Evolutionary conservation across 179 eudicot species (phyloP).

Genomic region (Vitellaria paradoxa): DNA sequence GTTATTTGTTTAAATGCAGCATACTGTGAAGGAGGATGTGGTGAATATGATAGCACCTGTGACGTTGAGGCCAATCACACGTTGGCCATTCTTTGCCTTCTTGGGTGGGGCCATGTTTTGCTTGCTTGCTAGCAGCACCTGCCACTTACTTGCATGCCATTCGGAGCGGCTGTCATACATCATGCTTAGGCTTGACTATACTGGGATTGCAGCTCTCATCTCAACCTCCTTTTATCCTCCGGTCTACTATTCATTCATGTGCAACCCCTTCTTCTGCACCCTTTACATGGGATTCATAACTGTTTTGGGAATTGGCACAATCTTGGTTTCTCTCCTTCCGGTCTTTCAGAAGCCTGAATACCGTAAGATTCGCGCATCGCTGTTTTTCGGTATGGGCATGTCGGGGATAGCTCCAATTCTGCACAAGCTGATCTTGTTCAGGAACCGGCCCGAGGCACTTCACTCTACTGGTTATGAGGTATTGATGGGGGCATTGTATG

Average conservation of each 20-base stretch:
- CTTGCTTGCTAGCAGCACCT: slow-evolving; percentile 78
- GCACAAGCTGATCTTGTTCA: slow-evolving; percentile 70
- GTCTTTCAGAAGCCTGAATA: slow-evolving; percentile 72
- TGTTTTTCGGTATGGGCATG: slow-evolving; percentile 83
- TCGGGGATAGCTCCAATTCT: slow-evolving; percentile 72
- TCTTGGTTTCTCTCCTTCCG: slow-evolving; percentile 72
- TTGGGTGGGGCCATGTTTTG: slow-evolving; percentile 98
- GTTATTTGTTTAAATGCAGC: slow-evolving; percentile 43
- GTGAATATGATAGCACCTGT: slow-evolving; percentile 71
- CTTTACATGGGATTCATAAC: slow-evolving; percentile 89
- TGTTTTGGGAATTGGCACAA: slow-evolving; percentile 55
- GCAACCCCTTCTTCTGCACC: slow-evolving; percentile 81
- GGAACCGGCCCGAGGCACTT: slow-evolving; percentile 80
- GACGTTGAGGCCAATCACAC: slow-evolving; percentile 65
- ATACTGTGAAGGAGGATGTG: slow-evolving; percentile 59
- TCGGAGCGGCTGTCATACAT: slow-evolving; percentile 75
- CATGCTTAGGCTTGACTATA: slow-evolving; percentile 88
- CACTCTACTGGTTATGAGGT: slow-evolving; percentile 86
- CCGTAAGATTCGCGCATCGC: slow-evolving; percentile 54
- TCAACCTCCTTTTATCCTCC: slow-evolving; percentile 95
- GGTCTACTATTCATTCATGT: slow-evolving; percentile 98
- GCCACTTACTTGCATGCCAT: slow-evolving; percentile 88
- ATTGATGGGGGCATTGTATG: slow-evolving; percentile 80
- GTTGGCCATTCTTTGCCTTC: slow-evolving; percentile 97
- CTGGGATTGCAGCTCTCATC: slow-evolving; percentile 92